These are phyloP conservation scores for Trichoderma atrobrunneum DNA, from an alignment of 2,329 filamentous ascomycete species.

Conservation along the genomic window DNA sequence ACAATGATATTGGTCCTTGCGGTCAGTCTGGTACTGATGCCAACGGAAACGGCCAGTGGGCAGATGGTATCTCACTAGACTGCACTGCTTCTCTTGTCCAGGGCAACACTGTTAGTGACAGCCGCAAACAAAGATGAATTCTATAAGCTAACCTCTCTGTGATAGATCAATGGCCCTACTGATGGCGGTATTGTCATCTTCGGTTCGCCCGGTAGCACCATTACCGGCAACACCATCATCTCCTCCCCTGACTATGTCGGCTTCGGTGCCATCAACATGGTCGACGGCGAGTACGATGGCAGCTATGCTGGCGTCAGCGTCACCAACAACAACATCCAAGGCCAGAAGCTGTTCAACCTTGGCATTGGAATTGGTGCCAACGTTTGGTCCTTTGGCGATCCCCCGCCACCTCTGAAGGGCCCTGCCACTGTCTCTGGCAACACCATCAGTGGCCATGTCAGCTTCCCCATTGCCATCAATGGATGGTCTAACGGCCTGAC, in stretches of 20 bases:
- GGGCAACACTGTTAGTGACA: conserved; percentile 24
- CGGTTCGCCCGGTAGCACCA: conserved; percentile 25
- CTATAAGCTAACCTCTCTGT: not conserved
- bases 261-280: conserved; percentile 30
- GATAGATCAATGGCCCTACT: conserved; percentile 25
- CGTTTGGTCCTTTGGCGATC: conserved; percentile 27
- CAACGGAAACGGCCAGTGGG: conserved; percentile 24
- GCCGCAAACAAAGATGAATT: not conserved
- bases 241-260: conserved; percentile 25
- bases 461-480: conserved; percentile 28
- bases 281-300: conserved; percentile 25
- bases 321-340: conserved; percentile 26
- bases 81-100: conserved; percentile 25
- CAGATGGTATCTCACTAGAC: conserved; percentile 28
- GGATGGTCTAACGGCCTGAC: conserved; percentile 27
- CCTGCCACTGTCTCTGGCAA: conserved; percentile 25
- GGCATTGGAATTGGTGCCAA: conserved; percentile 28
- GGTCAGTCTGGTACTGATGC: conserved; percentile 25
- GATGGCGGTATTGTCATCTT: conserved; percentile 30
- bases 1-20: conserved; percentile 28
- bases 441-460: conserved; percentile 24
- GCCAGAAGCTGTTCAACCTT: conserved; percentile 25
- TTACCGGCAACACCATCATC: conserved; percentile 26
- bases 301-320: conserved; percentile 27
- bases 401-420: conserved; percentile 19